These are phyloP conservation scores for Eimeria praecox DNA, from an alignment of 169 alveolate genomes.

Conservation along the genomic window DNA sequence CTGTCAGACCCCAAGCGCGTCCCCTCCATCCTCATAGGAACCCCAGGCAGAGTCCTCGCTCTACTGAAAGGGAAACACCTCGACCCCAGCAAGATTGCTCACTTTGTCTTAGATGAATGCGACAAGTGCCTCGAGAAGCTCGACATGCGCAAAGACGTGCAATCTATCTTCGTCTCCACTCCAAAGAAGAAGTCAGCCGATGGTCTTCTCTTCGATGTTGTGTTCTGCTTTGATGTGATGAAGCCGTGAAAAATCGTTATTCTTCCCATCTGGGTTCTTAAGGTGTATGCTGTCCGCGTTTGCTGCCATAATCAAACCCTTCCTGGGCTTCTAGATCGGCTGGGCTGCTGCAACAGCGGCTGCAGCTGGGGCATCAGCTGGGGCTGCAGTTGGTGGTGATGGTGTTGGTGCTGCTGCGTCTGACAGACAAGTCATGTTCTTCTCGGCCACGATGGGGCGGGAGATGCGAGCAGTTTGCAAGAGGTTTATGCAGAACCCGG, in stretches of 20 bases:
- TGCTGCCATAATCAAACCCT: background rate
- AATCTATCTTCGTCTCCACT: constrained; percentile 97
- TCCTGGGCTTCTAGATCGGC: background rate
- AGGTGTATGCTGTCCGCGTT: background rate
- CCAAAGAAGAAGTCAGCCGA: constrained; percentile 95
- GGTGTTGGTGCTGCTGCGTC: constrained; percentile 55
- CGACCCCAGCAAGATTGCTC: constrained; percentile 95
- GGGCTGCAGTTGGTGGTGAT: constrained; percentile 17
- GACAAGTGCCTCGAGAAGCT: constrained; percentile 99
- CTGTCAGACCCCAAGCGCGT: constrained; percentile 94
- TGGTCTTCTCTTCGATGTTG: background rate
- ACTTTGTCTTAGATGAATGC: constrained; percentile 99
- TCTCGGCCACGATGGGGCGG: constrained; percentile 98
- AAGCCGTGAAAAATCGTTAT: background rate
- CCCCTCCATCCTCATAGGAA: constrained; percentile 99
- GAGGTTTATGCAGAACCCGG: constrained; percentile 98
- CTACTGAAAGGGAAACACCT: constrained; percentile 95
- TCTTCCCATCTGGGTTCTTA: background rate
- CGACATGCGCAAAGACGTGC: constrained; percentile 99
- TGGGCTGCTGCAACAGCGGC: constrained; percentile 24
- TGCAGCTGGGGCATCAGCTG: constrained; percentile 24
- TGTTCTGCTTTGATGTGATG: background rate
- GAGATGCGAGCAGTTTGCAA: constrained; percentile 98
- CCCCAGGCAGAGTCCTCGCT: constrained; percentile 99
- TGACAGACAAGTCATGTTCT: constrained; percentile 98